Percentiles rank a stretch among this genome's conserved stretches.
Conservation (phyloP, 2,329 filamentous ascomycete genomes). For the Ascomycota sp. region DNA sequence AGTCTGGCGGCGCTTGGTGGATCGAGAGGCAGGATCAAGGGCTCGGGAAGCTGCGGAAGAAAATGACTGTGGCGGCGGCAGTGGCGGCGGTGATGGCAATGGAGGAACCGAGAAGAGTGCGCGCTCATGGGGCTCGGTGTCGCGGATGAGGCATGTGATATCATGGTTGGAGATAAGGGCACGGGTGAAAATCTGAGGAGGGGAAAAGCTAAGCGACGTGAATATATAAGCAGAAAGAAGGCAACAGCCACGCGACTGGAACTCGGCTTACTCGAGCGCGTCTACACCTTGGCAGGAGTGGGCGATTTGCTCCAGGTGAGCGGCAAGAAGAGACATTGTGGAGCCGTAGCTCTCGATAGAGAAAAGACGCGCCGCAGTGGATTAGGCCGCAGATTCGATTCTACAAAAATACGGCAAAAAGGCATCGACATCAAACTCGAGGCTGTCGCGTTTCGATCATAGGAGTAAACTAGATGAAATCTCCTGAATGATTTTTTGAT, state of each 20-base stretch:
- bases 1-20: slow-evolving; percentile 32
- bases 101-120: slow-evolving; percentile 85
- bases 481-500: too few species aligned
- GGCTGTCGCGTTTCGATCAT: too few species aligned
- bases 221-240: not conserved
- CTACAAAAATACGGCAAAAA: too few species aligned
- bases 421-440: too few species aligned
- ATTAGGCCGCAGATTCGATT: not conserved
- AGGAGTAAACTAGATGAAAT: too few species aligned
- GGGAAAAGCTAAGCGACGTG: slow-evolving; percentile 45
- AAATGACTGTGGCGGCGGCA: slow-evolving; percentile 8
- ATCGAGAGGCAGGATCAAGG: slow-evolving; percentile 9
- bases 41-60: too few species aligned
- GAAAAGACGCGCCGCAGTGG: not conserved
- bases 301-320: slow-evolving; percentile 57
- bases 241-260: not conserved
- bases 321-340: slow-evolving; percentile 46
- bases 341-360: not conserved
- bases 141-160: slow-evolving; percentile 84
- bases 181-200: slow-evolving; percentile 89
- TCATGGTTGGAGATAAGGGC: slow-evolving; percentile 74
- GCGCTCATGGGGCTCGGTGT: slow-evolving; percentile 85
- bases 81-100: slow-evolving; percentile 35
- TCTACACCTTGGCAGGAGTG: slow-evolving; percentile 59
- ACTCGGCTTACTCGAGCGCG: slow-evolving; percentile 39